Conservation (phyloP, 495 filamentous ascomycete genomes). For the Xylaria sp. region DNA sequence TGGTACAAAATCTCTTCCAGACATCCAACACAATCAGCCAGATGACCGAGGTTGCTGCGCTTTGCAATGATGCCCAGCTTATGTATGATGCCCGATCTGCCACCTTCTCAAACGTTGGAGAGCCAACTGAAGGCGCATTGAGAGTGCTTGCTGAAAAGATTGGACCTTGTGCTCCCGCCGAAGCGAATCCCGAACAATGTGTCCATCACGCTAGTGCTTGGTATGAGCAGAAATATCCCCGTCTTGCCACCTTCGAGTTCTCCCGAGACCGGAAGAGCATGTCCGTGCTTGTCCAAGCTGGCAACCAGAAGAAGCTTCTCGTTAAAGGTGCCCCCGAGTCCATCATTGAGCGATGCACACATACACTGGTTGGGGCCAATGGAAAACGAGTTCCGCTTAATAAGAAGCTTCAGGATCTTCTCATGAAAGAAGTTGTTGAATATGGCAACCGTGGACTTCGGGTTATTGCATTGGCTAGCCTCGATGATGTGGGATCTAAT, state of each 20-base stretch:
- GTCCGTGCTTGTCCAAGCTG: constrained; percentile 86
- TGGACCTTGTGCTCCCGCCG: constrained; percentile 61
- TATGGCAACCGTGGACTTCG: constrained; percentile 93
- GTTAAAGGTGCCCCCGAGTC: constrained; percentile 98
- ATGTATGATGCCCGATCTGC: constrained; percentile 77
- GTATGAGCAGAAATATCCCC: constrained; percentile 77
- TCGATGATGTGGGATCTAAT: constrained; percentile 74
- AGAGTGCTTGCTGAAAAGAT: constrained; percentile 94
- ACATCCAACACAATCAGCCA: constrained; percentile 81
- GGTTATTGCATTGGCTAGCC: constrained; percentile 88
- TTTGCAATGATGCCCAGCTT: constrained; percentile 90
- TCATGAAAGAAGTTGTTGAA: constrained; percentile 80
- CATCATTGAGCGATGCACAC: constrained; percentile 87
- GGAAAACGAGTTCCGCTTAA: constrained; percentile 76
- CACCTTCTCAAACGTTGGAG: constrained; percentile 84
- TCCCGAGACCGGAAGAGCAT: constrained; percentile 99
- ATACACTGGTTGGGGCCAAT: constrained; percentile 73
- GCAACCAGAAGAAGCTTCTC: constrained; percentile 75
- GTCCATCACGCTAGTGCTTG: constrained; percentile 81
- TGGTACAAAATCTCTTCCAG: constrained; percentile 70
- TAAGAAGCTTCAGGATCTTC: constrained; percentile 67
- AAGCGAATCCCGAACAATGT: constrained; percentile 57
- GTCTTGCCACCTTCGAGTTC: constrained; percentile 93
- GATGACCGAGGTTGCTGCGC: constrained; percentile 84
- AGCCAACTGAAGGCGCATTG: constrained; percentile 94